phyloP scores from a whole-genome alignment of 1,139 yeast species.

The Meyerozyma elateridarum region DNA sequence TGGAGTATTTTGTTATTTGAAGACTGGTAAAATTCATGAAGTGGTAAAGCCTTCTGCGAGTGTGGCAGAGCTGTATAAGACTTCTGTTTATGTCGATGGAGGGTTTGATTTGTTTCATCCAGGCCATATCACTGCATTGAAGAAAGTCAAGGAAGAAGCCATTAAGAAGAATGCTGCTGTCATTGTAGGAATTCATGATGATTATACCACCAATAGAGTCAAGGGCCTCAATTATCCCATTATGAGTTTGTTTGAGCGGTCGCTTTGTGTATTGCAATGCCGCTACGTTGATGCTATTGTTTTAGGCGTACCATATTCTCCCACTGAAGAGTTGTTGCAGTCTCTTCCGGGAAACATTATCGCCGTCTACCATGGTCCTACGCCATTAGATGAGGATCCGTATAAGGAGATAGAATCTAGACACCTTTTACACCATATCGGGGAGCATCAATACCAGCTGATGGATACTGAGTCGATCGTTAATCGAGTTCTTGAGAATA shows the following conservation, averaged over 20 bases:
- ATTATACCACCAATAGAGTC: constrained; percentile 48
- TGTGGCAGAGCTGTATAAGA: constrained; percentile 20
- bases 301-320: constrained; percentile 61
- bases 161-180: constrained; percentile 39
- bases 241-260: constrained; percentile 83
- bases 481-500: constrained; percentile 58
- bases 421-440: constrained; percentile 42
- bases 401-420: constrained; percentile 33
- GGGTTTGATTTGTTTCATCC: constrained; percentile 91
- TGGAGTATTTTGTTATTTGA: constrained; percentile 42
- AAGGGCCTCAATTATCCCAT: constrained; percentile 74
- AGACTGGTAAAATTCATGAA: constrained; percentile 19
- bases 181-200: constrained; percentile 70
- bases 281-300: constrained; percentile 75
- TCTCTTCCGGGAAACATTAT: constrained; percentile 36
- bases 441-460: constrained; percentile 52
- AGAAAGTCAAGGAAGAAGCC: constrained; percentile 38
- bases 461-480: constrained; percentile 66
- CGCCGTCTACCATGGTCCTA: constrained; percentile 62
- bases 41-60: constrained; percentile 32
- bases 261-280: constrained; percentile 85
- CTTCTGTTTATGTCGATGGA: constrained; percentile 66
- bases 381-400: constrained; percentile 37
- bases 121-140: constrained; percentile 77
- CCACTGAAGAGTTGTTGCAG: constrained; percentile 36